A percentile compares a stretch with the other conserved stretches of the same genome.
Conservation (phyloP, 768 basidiomycete genomes). For the Pisolithus sp. region DNA sequence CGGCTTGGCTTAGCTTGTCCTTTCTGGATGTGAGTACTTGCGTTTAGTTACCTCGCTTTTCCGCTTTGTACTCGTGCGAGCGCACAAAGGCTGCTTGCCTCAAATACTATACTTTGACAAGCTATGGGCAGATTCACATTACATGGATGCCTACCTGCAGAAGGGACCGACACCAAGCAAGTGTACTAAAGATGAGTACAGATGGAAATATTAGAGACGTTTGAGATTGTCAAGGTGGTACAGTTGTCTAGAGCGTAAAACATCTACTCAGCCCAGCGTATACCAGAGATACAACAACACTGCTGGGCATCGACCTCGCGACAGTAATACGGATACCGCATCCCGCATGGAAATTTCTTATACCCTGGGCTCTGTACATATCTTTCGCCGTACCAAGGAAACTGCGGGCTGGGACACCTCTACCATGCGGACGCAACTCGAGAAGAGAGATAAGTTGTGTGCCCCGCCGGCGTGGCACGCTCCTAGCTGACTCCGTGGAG, state of each 20-base stretch:
- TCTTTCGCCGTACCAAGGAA: slow-evolving; percentile 55
- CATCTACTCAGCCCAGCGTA: slow-evolving; percentile 68
- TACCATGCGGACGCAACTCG: slow-evolving; percentile 66
- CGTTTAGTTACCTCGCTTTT: too few species aligned
- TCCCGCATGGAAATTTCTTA: slow-evolving; percentile 85
- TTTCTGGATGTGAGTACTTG: too few species aligned
- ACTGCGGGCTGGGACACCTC: slow-evolving; percentile 29
- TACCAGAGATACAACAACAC: slow-evolving; percentile 88
- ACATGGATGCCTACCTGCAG: too few species aligned
- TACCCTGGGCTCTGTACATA: slow-evolving; percentile 72
- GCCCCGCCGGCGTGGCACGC: slow-evolving; percentile 80
- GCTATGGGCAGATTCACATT: too few species aligned
- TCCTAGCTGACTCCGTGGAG: slow-evolving; percentile 82
- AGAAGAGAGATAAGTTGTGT: slow-evolving; percentile 88
- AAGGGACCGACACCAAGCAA: too few species aligned
- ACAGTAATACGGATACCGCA: slow-evolving; percentile 93
- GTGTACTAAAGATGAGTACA: too few species aligned
- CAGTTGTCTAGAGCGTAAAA: slow-evolving; percentile 35
- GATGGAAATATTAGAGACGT: too few species aligned
- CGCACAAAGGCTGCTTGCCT: too few species aligned
- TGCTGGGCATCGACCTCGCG: slow-evolving; percentile 77
- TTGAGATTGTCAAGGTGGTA: background rate
- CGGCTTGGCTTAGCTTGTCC: too few species aligned
- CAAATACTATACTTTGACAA: too few species aligned
- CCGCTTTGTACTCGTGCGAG: too few species aligned